Evolutionary conservation across 352 stramenopile species (phyloP).

Genomic region (Pelagophyceae sp.): DNA sequence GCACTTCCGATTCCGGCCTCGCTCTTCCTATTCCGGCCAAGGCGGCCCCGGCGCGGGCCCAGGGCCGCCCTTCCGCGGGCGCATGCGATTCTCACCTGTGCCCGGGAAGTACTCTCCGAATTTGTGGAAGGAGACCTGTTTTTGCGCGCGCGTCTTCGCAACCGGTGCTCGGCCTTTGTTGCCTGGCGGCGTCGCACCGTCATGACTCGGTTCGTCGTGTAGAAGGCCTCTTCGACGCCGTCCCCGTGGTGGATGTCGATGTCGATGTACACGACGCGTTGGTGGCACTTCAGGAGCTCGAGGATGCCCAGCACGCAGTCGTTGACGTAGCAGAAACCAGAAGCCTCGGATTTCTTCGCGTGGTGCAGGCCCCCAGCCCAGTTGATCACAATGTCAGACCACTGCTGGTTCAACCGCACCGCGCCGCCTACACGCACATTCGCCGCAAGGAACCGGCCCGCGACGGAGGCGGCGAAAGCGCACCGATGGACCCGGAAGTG

Average conservation of each 20-base stretch:
- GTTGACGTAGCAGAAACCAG: conserved; percentile 98
- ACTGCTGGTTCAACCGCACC: conserved; percentile 85
- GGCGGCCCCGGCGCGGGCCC: no score
- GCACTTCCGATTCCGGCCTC: not conserved
- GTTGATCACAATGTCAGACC: conserved; percentile 96
- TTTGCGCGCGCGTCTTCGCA: not conserved
- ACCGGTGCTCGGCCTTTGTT: no score
- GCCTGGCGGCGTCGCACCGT: conserved; percentile 65
- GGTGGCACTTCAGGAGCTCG: conserved; percentile 91
- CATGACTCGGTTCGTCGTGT: conserved; percentile 97
- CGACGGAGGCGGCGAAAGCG: not conserved
- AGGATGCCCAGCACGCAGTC: conserved; percentile 97
- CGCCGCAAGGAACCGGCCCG: not conserved
- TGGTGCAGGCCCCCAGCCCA: conserved; percentile 97
- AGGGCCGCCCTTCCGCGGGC: no score
- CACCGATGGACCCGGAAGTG: conserved; percentile 83
- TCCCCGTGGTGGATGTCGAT: conserved; percentile 99
- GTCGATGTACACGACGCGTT: conserved; percentile 97
- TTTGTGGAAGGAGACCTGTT: conserved; percentile 94
- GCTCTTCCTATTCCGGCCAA: not conserved
- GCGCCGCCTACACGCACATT: conserved; percentile 56
- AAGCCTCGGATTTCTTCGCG: conserved; percentile 95
- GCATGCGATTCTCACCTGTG: conserved; percentile 50
- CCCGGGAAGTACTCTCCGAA: conserved; percentile 98
- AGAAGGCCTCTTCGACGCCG: conserved; percentile 98